Percentiles rank a stretch among this genome's conserved stretches.
Evolutionary conservation across 768 basidiomycete genomes (phyloP).

Genomic region (Auricularia sp.): DNA sequence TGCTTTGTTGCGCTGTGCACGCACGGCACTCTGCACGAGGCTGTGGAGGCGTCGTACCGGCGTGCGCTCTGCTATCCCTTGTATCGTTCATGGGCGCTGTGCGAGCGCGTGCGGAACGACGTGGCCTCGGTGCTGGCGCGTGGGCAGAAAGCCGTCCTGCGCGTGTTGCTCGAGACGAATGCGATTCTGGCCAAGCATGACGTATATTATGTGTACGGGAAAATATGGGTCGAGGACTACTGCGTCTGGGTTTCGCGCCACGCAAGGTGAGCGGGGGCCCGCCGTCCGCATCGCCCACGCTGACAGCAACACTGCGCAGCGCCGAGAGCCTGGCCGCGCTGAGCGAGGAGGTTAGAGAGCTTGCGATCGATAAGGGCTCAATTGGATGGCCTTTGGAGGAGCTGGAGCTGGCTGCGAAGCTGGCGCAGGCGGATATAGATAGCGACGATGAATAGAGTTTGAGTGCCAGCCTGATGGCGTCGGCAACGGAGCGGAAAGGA

Average conservation of each 20-base stretch:
- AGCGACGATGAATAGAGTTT: slow-evolving; percentile 56
- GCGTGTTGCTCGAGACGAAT: slow-evolving; percentile 65
- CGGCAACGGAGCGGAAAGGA: too few relatives aligned
- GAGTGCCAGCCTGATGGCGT: background rate
- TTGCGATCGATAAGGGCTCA: slow-evolving; percentile 39
- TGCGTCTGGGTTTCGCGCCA: slow-evolving; percentile 68
- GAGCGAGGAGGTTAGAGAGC: slow-evolving; percentile 29
- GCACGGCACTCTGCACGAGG: slow-evolving; percentile 36
- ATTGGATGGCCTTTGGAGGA: slow-evolving; percentile 66
- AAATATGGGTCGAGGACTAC: slow-evolving; percentile 80
- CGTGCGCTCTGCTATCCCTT: slow-evolving; percentile 69
- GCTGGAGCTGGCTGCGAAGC: slow-evolving; percentile 48
- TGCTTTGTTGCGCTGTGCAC: slow-evolving; percentile 72
- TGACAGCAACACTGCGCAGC: slow-evolving; percentile 27
- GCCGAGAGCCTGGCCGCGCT: slow-evolving; percentile 45
- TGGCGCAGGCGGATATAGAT: slow-evolving; percentile 37
- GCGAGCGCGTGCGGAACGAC: slow-evolving; percentile 59
- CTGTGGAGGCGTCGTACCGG: slow-evolving; percentile 57
- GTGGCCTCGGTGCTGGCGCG: slow-evolving; percentile 44
- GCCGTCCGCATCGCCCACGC: background rate
- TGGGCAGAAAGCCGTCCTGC: slow-evolving; percentile 53
- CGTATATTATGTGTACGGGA: slow-evolving; percentile 81
- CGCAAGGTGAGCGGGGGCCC: slow-evolving; percentile 42
- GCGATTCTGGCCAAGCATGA: slow-evolving; percentile 70
- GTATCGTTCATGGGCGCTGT: slow-evolving; percentile 66